Base-by-base conservation (phyloP, 495 filamentous ascomycete genomes). In the Hypoxylon subgilvum region DNA sequence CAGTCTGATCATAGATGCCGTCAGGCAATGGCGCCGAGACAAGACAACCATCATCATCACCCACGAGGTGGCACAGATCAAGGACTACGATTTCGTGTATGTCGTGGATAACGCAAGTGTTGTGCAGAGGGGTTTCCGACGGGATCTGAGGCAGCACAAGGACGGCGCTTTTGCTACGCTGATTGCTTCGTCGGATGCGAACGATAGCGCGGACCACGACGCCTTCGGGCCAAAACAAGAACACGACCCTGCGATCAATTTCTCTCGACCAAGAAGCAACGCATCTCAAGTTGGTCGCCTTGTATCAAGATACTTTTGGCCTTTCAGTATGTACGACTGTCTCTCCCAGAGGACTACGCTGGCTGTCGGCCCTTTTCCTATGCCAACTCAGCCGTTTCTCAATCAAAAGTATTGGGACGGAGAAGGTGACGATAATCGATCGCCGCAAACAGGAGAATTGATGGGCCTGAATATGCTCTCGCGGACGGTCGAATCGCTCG, bases 1-100 rank as follows among this genome's bases (percentile, higher is more conserved):
- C 56, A 72, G 73, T 3, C 72, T 85, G 2, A 80, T 95, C 13
- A 87, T 96, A 79, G 83, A 87, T 5, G 80, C 82, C 0, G 85
- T 96, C 21, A 80, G 89, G 7, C 66, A 79, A 28, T 95, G 90
- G 86, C 79, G 91, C 13, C 79, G 79, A 45, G 88, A 83, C 1
- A 91, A 89, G 66, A 97, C 92, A 0, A 96, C 91, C 2, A 88
- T 96, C 39, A 86, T 95, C 42, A 90, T 97, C 65, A 97, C 94
- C 0, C 94, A 97, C 63, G 91, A 97, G 56, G 86, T 91, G 40
- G 82, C 86, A 0, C 89, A 95, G 43, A 95, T 98, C 28, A 72
- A 72, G 18, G 79, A 84, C 0, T 61, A 84, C 13, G 92, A 97
- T 48, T 93, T 85, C 65, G 81, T 92, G 1, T 97, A 94, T 55